Evolutionary conservation across 148 eudicot species (phyloP).

Genomic region (Rhododendron mucronatum): DNA sequence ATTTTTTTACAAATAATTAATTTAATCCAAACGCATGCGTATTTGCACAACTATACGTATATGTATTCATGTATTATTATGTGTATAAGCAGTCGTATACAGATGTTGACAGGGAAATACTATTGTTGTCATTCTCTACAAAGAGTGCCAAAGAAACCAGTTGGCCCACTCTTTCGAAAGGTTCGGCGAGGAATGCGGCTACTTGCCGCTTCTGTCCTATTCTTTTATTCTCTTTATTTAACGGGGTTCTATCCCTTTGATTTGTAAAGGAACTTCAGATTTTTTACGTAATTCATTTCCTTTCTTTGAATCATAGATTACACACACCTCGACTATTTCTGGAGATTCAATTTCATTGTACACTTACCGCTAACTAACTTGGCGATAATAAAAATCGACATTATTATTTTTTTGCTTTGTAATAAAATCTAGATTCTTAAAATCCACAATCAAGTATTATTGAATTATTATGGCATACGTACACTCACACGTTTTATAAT

Average conservation of each 20-base stretch:
- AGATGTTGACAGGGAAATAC: neutral
- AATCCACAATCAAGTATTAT: neutral
- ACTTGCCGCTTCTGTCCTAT: conserved; percentile 29
- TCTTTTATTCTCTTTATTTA: neutral
- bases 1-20: neutral
- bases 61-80: neutral
- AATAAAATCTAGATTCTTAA: neutral
- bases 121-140: neutral
- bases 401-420: no score
- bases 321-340: no score
- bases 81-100: neutral
- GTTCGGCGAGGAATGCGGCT: conserved; percentile 36
- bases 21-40: neutral
- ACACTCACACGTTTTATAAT: neutral
- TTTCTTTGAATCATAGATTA: neutral
- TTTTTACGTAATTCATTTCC: neutral
- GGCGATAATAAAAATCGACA: neutral
- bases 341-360: no score
- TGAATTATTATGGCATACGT: neutral
- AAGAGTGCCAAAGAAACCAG: conserved; percentile 2
- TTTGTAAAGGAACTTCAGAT: neutral
- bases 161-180: conserved; percentile 19
- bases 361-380: neutral
- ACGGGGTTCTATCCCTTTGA: neutral
- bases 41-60: neutral